Base-by-base conservation (phyloP, 768 basidiomycete genomes). In the Podaxis sp. region DNA sequence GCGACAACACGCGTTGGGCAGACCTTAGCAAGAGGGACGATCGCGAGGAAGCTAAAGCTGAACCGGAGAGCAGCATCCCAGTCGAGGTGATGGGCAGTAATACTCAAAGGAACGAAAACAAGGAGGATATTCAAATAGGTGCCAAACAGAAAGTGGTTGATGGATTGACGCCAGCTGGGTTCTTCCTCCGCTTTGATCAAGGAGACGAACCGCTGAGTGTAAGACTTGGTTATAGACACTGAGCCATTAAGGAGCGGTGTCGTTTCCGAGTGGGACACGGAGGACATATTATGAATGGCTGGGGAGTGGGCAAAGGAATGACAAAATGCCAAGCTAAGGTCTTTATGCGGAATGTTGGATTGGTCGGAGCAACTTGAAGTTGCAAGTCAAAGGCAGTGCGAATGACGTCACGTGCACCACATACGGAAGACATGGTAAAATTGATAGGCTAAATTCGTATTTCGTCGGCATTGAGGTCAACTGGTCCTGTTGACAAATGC, bases 11-110 rank as follows among this genome's bases (percentile, higher is more conserved):
- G 18, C 14, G 28, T 10, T n/a, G 10, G 10, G 65, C 78, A 55
- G 66, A 91, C 92, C 79, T 89, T 90, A 27, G 93, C 95, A 28
- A 97, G 81, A 27, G 95, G 95, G 57, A 95, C 77, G 66, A 95
- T 93, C 10, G 92, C 90, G 46, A 92, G 65, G 70, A 94, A 93
- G 63, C 86, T 87, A 71, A 90, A 89, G 5, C 72, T 72, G 65
- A 92, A 92, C 11, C 87, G 83, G n/a, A 87, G 73, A 16, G 82
- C 85, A 32, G 86, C 87, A 78, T 92, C 91, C 89, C 89, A 92
- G 66, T 83, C 67, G 16, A 84, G 69, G 65, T 83, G 77, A 72
- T 91, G 84, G 23, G 90, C 78, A 9, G 86, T 61, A 47, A 85
- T 72, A 65, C 85, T 84, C 64, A 95, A 74, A 27, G 95, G 94